phyloP scores from a whole-genome alignment of 129 eudicot genomes.

The Ambrosia artemisiifolia region DNA sequence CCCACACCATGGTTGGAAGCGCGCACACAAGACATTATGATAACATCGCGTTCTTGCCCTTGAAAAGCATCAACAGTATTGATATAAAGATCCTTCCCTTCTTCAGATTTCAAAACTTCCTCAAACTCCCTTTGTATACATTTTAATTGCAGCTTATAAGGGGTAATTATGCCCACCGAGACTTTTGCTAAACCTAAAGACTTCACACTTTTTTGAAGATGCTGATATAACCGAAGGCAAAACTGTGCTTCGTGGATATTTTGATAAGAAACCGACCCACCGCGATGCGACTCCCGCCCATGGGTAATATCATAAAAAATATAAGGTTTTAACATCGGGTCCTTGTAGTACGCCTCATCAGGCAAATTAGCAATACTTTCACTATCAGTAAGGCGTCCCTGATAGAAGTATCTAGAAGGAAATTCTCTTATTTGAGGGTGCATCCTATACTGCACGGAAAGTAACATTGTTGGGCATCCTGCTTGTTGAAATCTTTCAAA shows the following conservation, averaged over 20 bases:
- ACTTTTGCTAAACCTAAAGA: conserved; percentile 62
- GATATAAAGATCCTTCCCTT: conserved; percentile 75
- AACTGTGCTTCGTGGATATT: conserved; percentile 92
- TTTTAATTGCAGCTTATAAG: conserved; percentile 88
- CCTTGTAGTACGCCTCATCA: conserved; percentile 75
- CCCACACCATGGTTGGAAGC: conserved; percentile 97
- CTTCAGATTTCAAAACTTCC: conserved; percentile 76
- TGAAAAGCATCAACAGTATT: conserved; percentile 98
- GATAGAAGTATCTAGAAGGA: conserved; percentile 88
- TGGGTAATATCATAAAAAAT: conserved; percentile 76
- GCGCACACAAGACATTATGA: conserved; percentile 99
- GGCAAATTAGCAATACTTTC: conserved; percentile 71
- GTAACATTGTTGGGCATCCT: conserved; percentile 93
- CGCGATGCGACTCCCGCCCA: conserved; percentile 92
- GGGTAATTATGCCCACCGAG: conserved; percentile 89
- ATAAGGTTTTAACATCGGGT: conserved; percentile 70
- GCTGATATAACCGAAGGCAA: conserved; percentile 80
- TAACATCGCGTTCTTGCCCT: conserved; percentile 98
- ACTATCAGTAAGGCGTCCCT: conserved; percentile 90
- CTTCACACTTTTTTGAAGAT: conserved; percentile 74
- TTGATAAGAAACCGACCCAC: conserved; percentile 91
- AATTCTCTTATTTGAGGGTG: conserved; percentile 92
- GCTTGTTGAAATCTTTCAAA: conserved; percentile 98
- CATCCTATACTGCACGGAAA: conserved; percentile 96
- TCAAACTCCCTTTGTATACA: conserved; percentile 92